Percentiles rank a stretch among this genome's conserved stretches.
These are phyloP conservation scores for Oryza longistaminata DNA, from an alignment of 176 grass and related monocot genomes.

Conservation along the genomic window DNA sequence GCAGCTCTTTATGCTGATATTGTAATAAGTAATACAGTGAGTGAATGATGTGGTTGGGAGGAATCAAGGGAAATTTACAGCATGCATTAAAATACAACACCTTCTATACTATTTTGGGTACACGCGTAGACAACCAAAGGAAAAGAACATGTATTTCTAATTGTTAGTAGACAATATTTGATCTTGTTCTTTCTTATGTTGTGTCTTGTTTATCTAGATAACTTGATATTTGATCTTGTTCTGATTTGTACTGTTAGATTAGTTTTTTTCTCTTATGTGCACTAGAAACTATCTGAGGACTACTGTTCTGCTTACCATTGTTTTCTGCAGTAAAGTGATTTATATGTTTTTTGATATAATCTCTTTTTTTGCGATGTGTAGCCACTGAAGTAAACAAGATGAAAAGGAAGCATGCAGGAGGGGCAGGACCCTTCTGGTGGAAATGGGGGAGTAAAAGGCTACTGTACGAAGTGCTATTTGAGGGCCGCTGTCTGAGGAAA, in stretches of 20 bases:
- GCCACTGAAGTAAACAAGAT: slow-evolving; percentile 39
- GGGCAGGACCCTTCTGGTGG: slow-evolving; percentile 82
- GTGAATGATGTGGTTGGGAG: slow-evolving; percentile 1
- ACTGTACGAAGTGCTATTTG: slow-evolving; percentile 63
- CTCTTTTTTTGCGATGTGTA: slow-evolving; percentile 5
- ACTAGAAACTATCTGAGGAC: slow-evolving; percentile 16
- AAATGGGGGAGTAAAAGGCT: slow-evolving; percentile 91
- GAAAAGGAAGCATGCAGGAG: slow-evolving; percentile 46
- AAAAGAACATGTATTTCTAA: not conserved
- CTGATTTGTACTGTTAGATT: not conserved
- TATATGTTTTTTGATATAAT: not conserved
- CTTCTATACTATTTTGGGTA: not conserved
- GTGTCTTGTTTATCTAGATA: not conserved
- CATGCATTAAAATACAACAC: slow-evolving; percentile 10
- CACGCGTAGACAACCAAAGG: not conserved
- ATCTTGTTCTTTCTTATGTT: not conserved
- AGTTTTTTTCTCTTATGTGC: slow-evolving; percentile 11
- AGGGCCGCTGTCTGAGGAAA: slow-evolving; percentile 37
- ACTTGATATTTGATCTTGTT: slow-evolving; percentile 6
- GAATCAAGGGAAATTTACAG: not conserved
- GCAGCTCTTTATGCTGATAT: not conserved
- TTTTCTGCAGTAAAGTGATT: not conserved
- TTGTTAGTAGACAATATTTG: not conserved
- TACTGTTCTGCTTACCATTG: not conserved
- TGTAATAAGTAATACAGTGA: slow-evolving; percentile 9